Conservation (phyloP, 495 filamentous ascomycete genomes). For the Ramalina peruviana region DNA sequence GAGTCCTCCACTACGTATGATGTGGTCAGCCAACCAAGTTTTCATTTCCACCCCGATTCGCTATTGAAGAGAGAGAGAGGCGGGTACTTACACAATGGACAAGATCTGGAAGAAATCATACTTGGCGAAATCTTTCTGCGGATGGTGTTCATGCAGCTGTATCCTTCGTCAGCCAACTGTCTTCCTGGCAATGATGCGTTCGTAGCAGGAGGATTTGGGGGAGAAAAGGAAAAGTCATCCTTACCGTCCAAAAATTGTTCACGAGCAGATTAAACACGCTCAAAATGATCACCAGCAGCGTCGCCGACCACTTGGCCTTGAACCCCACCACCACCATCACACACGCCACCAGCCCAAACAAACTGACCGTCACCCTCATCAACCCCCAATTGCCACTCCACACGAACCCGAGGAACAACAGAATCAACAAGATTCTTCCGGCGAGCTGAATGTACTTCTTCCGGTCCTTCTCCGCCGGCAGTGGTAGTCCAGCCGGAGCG, state of each 20-base stretch:
- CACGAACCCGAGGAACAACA: conserved; percentile 91
- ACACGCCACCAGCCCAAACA: conserved; percentile 78
- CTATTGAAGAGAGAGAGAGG: background rate
- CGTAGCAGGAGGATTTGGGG: background rate
- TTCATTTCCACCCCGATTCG: background rate
- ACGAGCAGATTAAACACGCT: conserved; percentile 93
- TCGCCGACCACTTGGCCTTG: conserved; percentile 97
- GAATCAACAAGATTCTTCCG: conserved; percentile 89
- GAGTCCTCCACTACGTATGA: conserved; percentile 57
- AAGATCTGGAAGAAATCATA: conserved; percentile 99
- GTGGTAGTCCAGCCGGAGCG: conserved; percentile 84
- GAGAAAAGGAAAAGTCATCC: conserved; percentile 19
- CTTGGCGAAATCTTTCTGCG: conserved; percentile 99
- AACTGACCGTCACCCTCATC: conserved; percentile 65
- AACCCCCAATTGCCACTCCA: conserved; percentile 88
- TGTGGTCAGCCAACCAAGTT: background rate
- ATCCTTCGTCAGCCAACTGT: conserved; percentile 4
- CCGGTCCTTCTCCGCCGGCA: conserved; percentile 94
- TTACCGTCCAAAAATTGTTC: conserved; percentile 99
- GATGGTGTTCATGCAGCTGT: conserved; percentile 93
- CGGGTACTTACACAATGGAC: conserved; percentile 74
- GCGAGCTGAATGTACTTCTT: conserved; percentile 99
- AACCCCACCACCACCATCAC: conserved; percentile 99
- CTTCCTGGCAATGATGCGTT: background rate
- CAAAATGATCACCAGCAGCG: conserved; percentile 82